Base-by-base conservation (phyloP, 2,329 filamentous ascomycete genomes). In the Epichloe festucae region DNA sequence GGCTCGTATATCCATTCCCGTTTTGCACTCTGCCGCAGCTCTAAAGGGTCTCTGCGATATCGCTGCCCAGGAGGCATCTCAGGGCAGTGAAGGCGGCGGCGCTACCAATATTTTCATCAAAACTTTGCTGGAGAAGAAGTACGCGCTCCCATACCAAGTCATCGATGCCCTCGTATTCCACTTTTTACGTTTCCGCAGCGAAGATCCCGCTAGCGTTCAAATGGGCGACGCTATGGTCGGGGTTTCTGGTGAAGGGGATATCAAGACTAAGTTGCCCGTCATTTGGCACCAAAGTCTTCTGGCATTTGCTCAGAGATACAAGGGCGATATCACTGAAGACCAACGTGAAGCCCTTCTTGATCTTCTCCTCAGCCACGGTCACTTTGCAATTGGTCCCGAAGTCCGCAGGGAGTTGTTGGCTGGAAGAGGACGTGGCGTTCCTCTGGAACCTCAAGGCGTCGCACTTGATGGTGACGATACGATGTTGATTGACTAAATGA, bases 81-180 rank as follows among this genome's bases (percentile, higher is more conserved):
- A 83, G 19, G 81, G 89, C 52, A 86, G 84, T 5, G 91, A 96
- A 67, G 87, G 87, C 45, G 90, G 89, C 17, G 91, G 91, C 46
- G 86, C 90, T 4, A 93, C 90, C 55, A 97, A 96, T 69, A 85
- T 95, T 59, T 94, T 98, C 69, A 95, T 98, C 70, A 88, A 88
- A 63, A 83, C 88, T 0, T 77, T 98, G 39, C 74, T 98, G 4
- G 91, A 96, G 69, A 98, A 98, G 78, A 94, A 94, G 65, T 97
- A 98, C 60, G 93, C 93, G 0, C 74, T 98, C 11, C 93, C 91
- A 0, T 96, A 87, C 72, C 91, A 95, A 68, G 91, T 95, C 50
- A 83, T 98, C 48, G 93, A 98, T 61, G 85, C 89, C 2, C 74
- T 97, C 2, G 93, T 98, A 10, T 97, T 97, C 73, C 91, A 98